Percentiles rank a stretch among this genome's conserved stretches.
phyloP scores from a whole-genome alignment of 1,284 basidiomycete species.

The Sanghuangporus weigelae region DNA sequence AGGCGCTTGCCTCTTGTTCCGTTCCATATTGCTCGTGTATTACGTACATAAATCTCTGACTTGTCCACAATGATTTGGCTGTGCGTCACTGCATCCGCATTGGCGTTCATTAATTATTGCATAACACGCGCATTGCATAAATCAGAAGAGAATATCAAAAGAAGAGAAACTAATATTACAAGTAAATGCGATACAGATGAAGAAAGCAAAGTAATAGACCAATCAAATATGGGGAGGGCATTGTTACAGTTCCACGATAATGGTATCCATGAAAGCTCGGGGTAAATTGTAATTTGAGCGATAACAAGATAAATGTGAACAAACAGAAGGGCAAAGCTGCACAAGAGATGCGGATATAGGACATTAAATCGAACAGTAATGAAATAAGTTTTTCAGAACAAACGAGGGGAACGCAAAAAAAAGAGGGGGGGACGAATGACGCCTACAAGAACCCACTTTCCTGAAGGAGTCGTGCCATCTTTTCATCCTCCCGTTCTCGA shows the following conservation, averaged over 20 bases:
- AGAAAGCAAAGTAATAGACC: slow-evolving; percentile 1
- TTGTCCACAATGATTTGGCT: neutral
- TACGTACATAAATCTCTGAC: neutral
- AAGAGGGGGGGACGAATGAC: neutral
- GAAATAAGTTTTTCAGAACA: neutral
- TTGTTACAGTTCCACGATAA: slow-evolving; percentile 13
- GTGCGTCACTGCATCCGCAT: neutral
- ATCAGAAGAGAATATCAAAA: neutral
- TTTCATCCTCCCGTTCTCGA: slow-evolving; percentile 89
- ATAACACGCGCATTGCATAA: neutral
- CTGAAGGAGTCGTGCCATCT: slow-evolving; percentile 79
- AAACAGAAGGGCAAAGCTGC: neutral
- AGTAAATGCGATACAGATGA: neutral
- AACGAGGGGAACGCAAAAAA: neutral
- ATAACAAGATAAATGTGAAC: neutral
- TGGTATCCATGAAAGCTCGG: slow-evolving; percentile 10
- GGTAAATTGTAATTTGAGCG: neutral
- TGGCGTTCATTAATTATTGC: neutral
- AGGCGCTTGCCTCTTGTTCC: neutral
- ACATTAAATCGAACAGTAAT: neutral
- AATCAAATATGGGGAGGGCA: neutral
- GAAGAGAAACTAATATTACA: neutral
- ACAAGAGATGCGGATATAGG: neutral
- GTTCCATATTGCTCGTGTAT: slow-evolving; percentile 4
- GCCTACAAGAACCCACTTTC: slow-evolving; percentile 78